Conservation (phyloP, 2,329 filamentous ascomycete genomes). For the Pseudogymnoascus sp. region DNA sequence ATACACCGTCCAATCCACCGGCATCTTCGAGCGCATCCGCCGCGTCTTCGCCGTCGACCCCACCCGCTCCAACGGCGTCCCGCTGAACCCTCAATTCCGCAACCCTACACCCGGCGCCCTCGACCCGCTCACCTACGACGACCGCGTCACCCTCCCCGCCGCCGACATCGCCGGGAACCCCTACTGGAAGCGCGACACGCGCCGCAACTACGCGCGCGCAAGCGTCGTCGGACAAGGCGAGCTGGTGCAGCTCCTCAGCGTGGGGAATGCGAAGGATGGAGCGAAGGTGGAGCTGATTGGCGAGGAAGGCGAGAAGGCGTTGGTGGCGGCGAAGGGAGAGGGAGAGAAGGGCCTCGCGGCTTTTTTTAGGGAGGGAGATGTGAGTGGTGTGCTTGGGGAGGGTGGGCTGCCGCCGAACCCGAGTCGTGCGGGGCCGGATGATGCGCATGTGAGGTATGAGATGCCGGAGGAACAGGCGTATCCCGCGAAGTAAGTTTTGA, state of each 20-base stretch:
- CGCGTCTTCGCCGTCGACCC: constrained; percentile 72
- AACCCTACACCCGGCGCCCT: constrained; percentile 70
- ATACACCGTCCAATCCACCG: constrained; percentile 86
- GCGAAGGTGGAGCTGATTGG: constrained; percentile 81
- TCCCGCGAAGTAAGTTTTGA: constrained; percentile 50
- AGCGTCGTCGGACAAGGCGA: constrained; percentile 78
- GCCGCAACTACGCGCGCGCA: constrained; percentile 71
- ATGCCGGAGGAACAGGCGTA: constrained; percentile 63
- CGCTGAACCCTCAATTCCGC: constrained; percentile 87
- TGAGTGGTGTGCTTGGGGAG: constrained; percentile 56
- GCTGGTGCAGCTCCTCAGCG: constrained; percentile 72
- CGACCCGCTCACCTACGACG: constrained; percentile 65
- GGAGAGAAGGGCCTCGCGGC: constrained; percentile 65
- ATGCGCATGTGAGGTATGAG: constrained; percentile 58
- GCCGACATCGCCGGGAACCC: constrained; percentile 84
- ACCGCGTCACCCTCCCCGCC: constrained; percentile 76
- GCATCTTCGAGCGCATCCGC: constrained; percentile 80
- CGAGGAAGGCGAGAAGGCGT: constrained; percentile 60
- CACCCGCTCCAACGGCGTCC: constrained; percentile 82
- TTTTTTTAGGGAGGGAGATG: constrained; percentile 59
- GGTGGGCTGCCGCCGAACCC: constrained; percentile 83
- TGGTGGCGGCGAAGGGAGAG: constrained; percentile 69
- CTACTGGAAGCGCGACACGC: constrained; percentile 90
- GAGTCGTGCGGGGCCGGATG: constrained; percentile 46
- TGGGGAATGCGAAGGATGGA: constrained; percentile 64